Evolutionary conservation across 1,284 basidiomycete genomes (phyloP).

Genomic region (Caloboletus firmus): DNA sequence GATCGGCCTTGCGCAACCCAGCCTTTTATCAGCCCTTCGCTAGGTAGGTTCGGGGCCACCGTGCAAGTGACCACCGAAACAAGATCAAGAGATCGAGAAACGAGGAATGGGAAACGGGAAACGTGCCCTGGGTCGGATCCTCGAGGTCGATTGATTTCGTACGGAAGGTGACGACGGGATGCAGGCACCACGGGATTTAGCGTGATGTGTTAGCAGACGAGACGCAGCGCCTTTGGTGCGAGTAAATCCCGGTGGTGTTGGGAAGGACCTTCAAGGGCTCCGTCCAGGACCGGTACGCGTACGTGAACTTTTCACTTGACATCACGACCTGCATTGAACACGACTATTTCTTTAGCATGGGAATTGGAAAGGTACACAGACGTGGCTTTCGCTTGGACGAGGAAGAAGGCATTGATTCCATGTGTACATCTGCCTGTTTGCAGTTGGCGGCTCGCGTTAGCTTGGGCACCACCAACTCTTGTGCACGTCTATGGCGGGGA

Average conservation of each 20-base stretch:
- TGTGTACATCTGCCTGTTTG: not conserved
- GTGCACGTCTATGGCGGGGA: not conserved
- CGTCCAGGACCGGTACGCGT: too few species aligned
- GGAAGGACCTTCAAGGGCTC: not conserved
- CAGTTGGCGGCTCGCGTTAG: not conserved
- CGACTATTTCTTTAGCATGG: not conserved
- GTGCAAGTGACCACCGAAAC: not conserved
- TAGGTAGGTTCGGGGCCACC: not conserved
- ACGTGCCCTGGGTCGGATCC: not conserved
- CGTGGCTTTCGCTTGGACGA: conserved; percentile 1
- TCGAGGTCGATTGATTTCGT: not conserved
- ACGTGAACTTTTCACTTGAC: not conserved
- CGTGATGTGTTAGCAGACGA: not conserved
- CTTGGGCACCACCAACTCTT: not conserved
- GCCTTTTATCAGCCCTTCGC: not conserved
- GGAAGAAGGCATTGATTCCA: not conserved
- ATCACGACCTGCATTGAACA: not conserved
- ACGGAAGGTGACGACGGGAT: not conserved
- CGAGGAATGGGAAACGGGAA: too few species aligned
- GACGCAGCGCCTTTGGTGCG: not conserved
- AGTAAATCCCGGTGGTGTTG: not conserved
- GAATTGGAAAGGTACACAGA: not conserved
- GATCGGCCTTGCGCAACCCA: not conserved
- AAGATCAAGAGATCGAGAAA: not conserved
- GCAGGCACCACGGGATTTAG: not conserved